These are phyloP conservation scores for Boletellus ananas DNA, from an alignment of 768 basidiomycete genomes.

Conservation along the genomic window DNA sequence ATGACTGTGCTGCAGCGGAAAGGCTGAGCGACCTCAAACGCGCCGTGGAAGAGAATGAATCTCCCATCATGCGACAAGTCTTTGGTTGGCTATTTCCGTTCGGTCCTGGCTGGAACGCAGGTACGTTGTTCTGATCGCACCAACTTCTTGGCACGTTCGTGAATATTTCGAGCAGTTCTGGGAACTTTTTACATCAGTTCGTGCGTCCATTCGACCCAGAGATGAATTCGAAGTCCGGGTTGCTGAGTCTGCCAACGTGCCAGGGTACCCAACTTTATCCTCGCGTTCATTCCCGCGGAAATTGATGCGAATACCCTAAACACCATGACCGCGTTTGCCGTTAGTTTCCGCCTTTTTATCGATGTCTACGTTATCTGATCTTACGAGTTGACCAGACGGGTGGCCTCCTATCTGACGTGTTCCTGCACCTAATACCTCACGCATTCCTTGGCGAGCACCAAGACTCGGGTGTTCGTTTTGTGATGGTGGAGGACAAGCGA, in stretches of 20 bases:
- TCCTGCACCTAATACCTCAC: constrained; percentile 88
- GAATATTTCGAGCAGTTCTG: constrained; percentile 46
- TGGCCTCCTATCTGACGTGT: constrained; percentile 89
- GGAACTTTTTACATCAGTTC: constrained; percentile 97
- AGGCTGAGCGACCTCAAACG: constrained; percentile 57
- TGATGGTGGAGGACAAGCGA: constrained; percentile 86
- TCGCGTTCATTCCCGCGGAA: constrained; percentile 88
- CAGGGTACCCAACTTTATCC: constrained; percentile 91
- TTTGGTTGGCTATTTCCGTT: constrained; percentile 87
- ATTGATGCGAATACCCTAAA: constrained; percentile 83
- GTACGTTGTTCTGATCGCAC: constrained; percentile 28
- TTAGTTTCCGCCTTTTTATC: constrained; percentile 36
- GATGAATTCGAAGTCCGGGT: constrained; percentile 15
- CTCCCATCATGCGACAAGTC: constrained; percentile 73
- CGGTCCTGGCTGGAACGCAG: constrained; percentile 84
- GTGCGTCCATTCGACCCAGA: constrained; percentile 45
- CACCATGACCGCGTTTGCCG: constrained; percentile 92
- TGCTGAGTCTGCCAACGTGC: constrained; percentile 21
- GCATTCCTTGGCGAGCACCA: constrained; percentile 88
- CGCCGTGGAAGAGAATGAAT: constrained; percentile 58
- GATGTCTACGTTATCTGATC: constrained; percentile 12
- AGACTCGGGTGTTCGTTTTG: constrained; percentile 65
- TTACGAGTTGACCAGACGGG: constrained; percentile 56
- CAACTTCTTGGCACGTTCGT: constrained; percentile 16
- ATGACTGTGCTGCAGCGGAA: constrained; percentile 38